Evolutionary conservation across 331 rosid species (phyloP), one percentile per base, ranked within the genome.

Genomic region (Pyracantha coccinea): DNA sequence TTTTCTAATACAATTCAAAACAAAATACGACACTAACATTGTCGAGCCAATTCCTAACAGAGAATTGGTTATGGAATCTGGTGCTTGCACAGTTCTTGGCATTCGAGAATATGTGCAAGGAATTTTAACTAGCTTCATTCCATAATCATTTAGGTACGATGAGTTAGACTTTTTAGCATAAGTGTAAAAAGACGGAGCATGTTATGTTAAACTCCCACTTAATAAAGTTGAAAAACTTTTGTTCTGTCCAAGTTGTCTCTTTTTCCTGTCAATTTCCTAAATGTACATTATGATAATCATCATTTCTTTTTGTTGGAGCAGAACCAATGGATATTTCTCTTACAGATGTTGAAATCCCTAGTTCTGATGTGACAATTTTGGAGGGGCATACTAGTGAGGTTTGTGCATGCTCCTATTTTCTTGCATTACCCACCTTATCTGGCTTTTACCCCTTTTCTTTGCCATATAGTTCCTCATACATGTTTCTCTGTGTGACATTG

Each of bases 351-450:
- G 88, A 95, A 89, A 87, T 95, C 68, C 88, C 92, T 35, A 77
- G 88, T 83, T 89, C 96, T 74, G 97, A 90, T 78, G 96, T 90
- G 81, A 90, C 84, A 64, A 85, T 92, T 78, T 84, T 95, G 86
- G 97, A 92, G 88, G 99, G 99, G 53, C 99, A 95, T 89, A 80
- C 97, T 47, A 86, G 90, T 57, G 99, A 95, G 99, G 99, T 92
- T 41, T 79, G 82, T 72, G 70, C 69, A 76, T 84, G 80, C 73
- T 54, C 33, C 68, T 79, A 31, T 71, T 33, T 71, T 65, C 59
- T 58, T 53, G 23, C 61, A 61, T 29, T 55, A 59, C 28, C 16
- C 21, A 9, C 31, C 71, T 38, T 57, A 57, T 33, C 50, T 61
- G 11, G n/a, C 21, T 23, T 45, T 45, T 7, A 61, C 73, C 59